Base-by-base conservation (phyloP, 257 asterid genomes). In the Capsicum rhomboideum region DNA sequence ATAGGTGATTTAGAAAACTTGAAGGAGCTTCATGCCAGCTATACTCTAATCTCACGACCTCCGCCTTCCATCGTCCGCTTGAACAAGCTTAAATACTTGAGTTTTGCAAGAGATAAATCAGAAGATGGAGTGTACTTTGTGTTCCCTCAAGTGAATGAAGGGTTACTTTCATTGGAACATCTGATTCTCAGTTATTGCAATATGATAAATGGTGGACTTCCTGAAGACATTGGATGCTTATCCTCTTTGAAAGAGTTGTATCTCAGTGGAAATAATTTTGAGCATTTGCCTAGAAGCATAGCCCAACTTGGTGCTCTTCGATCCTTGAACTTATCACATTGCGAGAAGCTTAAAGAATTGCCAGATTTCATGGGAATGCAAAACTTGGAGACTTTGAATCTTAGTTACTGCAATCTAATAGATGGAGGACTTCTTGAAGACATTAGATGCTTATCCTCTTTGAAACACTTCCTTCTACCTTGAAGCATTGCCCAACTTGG, bases 21-120 rank as follows among this genome's bases (percentile, higher is more conserved):
- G 26, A 11, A 55, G 61, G 1, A 55, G 10, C 63, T 55, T 55
- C 0, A 55, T 20, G 26, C 63, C 26, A 55, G 5, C 0, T 18
- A 0, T 0, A 55, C 54, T 49, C 54, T 49, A 49, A 12, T 49
- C 1, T 55, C 75, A 66, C 14, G 12, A 0, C 77, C 77, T 67
- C 77, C 2, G 37, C n/a, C 50, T 34, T 67, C 77, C 50, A 34
- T 67, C 7, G 28, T 67, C 23, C 26, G 2, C 16, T 67, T 67
- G 77, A 34, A 67, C 14, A 67, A 67, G 46, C 77, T 67, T 34
- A 67, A 67, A 34, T 16, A 0, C 10, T 29, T 66, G 46, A 0
- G 0, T 29, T 66, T 66, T 66, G 3, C 0, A 28, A 16, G 31
- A 8, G 2, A 4, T 2, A 1, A 0, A 1, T 7, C 26, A 26